Base-by-base conservation (phyloP, 257 asterid species). In the Nicotiana undulata region DNA sequence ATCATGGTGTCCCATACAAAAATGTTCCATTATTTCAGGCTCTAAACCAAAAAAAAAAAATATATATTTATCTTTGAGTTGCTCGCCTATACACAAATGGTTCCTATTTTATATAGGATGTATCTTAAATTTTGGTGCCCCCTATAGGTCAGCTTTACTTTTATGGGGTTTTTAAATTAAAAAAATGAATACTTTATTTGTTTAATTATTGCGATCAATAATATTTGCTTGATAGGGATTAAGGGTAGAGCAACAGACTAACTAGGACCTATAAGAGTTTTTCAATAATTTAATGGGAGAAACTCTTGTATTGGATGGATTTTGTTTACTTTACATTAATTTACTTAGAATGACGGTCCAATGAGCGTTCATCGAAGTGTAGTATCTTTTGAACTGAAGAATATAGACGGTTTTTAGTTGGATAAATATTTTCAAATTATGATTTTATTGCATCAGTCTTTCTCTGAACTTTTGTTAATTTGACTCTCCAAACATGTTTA, bases 1-100 rank as follows among this genome's bases (percentile, higher is more conserved):
- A 72, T 72, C 60, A 46, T 72, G 78, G 78, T 72, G 78, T 46
- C 60, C 78, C 78, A 24, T 24, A 24, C 78, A 46, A 46, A 72
- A 72, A 37, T 72, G 60, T 72, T 72, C 78, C 78, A 72, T 72
- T 44, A 72, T 72, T 72, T 46, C 60, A 46, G 78, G 60, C 22
- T 72, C 60, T 72, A 24, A 46, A 44, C 34, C 44, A 40, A 13
- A 6, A 13, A 6, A 44, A 70, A n/a, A n/a, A n/a, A n/a, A n/a
- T n/a, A n/a, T n/a, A n/a, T 37, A 44, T 70, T 70, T 70, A 44
- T 59, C 77, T 70, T 44, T 70, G 59, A 22, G 59, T 70, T 22
- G 34, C 58, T 70, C 77, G 51, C 77, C 59, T 5, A 70, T 70
- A 44, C 17, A 11, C 40, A 6, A 72, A 40, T 46, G 78, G 40